phyloP scores from a whole-genome alignment of 2,329 filamentous ascomycete genomes.

The Microcyclospora tardicrescens region DNA sequence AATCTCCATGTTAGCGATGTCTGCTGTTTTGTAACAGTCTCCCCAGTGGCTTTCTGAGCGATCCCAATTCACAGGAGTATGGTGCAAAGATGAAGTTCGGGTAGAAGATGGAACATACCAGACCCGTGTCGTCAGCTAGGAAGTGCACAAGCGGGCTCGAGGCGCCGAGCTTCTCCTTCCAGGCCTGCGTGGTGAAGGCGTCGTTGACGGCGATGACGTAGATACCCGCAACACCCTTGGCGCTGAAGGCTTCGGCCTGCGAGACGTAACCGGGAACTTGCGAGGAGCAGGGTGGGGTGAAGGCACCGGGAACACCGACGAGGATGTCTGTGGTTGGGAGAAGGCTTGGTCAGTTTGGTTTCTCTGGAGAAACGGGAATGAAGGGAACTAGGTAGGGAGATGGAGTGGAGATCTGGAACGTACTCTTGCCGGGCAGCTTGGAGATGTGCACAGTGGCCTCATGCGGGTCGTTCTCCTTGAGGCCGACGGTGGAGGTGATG shows the following conservation, averaged over 20 bases:
- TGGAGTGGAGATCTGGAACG: constrained; percentile 1
- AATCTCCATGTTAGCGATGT: background rate
- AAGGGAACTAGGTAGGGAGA: background rate
- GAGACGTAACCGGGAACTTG: constrained; percentile 17
- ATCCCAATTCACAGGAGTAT: too few species aligned
- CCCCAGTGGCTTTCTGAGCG: too few species aligned
- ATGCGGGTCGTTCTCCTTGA: constrained; percentile 16
- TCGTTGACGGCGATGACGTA: constrained; percentile 19
- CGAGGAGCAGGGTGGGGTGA: constrained; percentile 17
- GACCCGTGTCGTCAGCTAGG: constrained; percentile 15
- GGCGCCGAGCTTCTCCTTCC: constrained; percentile 16
- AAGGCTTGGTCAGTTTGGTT: background rate
- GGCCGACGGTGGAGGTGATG: constrained; percentile 7
- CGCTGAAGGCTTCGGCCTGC: constrained; percentile 15
- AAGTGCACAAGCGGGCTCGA: constrained; percentile 13
- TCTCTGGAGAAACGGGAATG: background rate
- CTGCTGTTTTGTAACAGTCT: background rate
- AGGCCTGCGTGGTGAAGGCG: constrained; percentile 14
- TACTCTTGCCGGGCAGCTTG: constrained; percentile 12
- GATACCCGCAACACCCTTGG: constrained; percentile 16
- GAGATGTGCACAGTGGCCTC: constrained; percentile 14
- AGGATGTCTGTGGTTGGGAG: constrained; percentile 8
- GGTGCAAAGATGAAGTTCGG: background rate
- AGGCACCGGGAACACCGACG: constrained; percentile 16
- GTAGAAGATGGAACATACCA: constrained; percentile 5